Conservation (phyloP, 2,329 filamentous ascomycete genomes). For the Aspergillus ruber region DNA sequence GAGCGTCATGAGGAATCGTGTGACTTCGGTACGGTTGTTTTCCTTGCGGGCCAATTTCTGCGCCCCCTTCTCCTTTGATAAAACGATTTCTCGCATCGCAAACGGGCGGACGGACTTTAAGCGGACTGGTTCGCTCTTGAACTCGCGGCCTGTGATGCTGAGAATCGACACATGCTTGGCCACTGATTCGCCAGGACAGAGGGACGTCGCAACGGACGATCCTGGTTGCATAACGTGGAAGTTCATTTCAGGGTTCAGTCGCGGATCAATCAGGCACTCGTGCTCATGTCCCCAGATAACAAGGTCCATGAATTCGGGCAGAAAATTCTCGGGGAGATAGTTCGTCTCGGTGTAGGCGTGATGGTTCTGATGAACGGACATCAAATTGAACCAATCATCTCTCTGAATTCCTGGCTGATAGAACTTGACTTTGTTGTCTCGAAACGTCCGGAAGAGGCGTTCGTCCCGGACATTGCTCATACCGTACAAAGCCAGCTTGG, state of each 20-base stretch:
- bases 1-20: constrained; percentile 65
- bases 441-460: constrained; percentile 85
- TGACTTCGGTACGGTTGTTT: constrained; percentile 77
- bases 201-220: constrained; percentile 88
- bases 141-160: constrained; percentile 74
- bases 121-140: constrained; percentile 71
- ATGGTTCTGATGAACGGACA: constrained; percentile 95
- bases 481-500: constrained; percentile 87
- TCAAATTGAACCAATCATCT: constrained; percentile 89
- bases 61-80: constrained; percentile 70
- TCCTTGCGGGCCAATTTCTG: constrained; percentile 71
- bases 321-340: constrained; percentile 89
- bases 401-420: constrained; percentile 75
- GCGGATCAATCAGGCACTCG: constrained; percentile 84
- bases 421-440: constrained; percentile 90
- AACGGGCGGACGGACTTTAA: constrained; percentile 88
- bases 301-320: constrained; percentile 85
- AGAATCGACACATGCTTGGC: constrained; percentile 86
- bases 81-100: constrained; percentile 72
- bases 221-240: constrained; percentile 98
- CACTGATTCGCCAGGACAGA: constrained; percentile 82
- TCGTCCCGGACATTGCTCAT: constrained; percentile 96
- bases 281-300: constrained; percentile 98
- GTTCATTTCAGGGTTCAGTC: constrained; percentile 73
- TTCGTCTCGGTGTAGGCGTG: constrained; percentile 84